phyloP scores from a whole-genome alignment of 23 red algal species.

The Gracilaria gracilis region DNA sequence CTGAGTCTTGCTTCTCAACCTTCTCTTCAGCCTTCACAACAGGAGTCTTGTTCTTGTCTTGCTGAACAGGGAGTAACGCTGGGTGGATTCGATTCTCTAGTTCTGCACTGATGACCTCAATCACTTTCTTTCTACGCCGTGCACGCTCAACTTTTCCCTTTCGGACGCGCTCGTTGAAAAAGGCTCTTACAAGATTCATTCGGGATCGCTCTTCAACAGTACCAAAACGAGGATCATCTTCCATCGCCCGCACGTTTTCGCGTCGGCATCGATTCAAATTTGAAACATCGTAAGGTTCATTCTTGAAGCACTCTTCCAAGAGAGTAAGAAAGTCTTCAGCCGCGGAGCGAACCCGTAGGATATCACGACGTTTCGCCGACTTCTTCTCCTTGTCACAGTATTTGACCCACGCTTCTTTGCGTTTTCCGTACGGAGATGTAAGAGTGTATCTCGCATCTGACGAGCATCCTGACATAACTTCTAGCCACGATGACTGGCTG shows the following conservation, averaged over 20 bases:
- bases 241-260: conserved; percentile 44
- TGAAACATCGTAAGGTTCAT: conserved; percentile 39
- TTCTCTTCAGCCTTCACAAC: neutral
- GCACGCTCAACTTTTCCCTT: conserved; percentile 18
- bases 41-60: neutral
- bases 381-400: conserved; percentile 34
- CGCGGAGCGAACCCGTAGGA: conserved; percentile 7
- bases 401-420: conserved; percentile 59
- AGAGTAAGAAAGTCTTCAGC: conserved; percentile 30
- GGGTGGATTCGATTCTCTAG: conserved; percentile 55
- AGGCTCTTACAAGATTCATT: conserved; percentile 27
- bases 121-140: conserved; percentile 7
- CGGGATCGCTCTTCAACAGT: conserved; percentile 55
- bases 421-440: conserved; percentile 50
- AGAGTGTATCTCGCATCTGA: conserved; percentile 54
- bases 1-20: neutral
- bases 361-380: neutral
- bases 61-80: conserved; percentile 16
- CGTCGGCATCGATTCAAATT: conserved; percentile 49
- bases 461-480: conserved; percentile 62
- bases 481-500: conserved; percentile 50
- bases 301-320: conserved; percentile 56
- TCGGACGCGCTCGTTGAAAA: conserved; percentile 38
- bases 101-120: conserved; percentile 19
- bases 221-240: conserved; percentile 52